Base-by-base conservation (phyloP, 257 asterid species). In the Anisodus acutangulus region DNA sequence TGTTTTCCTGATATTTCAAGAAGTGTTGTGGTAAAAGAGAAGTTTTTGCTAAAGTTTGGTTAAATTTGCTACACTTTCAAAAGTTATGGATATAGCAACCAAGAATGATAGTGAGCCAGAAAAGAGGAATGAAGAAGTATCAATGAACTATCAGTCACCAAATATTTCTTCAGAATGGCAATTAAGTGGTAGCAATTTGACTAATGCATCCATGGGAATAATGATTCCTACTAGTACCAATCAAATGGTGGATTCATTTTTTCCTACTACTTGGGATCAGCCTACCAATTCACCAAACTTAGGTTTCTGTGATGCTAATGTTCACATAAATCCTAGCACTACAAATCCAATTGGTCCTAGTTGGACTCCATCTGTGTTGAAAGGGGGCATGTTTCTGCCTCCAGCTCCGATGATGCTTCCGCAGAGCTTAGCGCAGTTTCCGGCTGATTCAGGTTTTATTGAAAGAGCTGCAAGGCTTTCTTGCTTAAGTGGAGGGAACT, bases 391-490 rank as follows among this genome's bases (percentile, higher is more conserved):
- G 91, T 92, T 92, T 86, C 85, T 90, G 17, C 93, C 96, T 0
- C 72, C 91, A 47, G 86, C 87, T 82, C 87, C 95, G 3, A 91
- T 89, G 58, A 83, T 91, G 92, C 84, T 90, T 55, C 92, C 95
- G 80, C 95, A 88, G 74, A 90, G 90, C 68, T 86, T 91, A 84
- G 92, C 95, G 71, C 93, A 92, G 54, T 92, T 95, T 85, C 99
- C 98, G 0, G 90, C 97, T 67, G 98, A 95, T 90, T 92, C 93
- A 1, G 97, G 89, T 26, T 95, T 93, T 82, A 94, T 95, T 5
- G 97, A 95, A 85, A 86, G 99, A 87, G 99, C 98, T 3, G 98
- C 97, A 2, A 90, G 96, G 85, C 92, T 90, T 85, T 97, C 99
- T 4, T 93, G 97, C 91, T 97, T 97, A 66, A 84, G 91, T 85